Base-by-base conservation (phyloP, 2,329 filamentous ascomycete species). In the Ophiostoma australiae region DNA sequence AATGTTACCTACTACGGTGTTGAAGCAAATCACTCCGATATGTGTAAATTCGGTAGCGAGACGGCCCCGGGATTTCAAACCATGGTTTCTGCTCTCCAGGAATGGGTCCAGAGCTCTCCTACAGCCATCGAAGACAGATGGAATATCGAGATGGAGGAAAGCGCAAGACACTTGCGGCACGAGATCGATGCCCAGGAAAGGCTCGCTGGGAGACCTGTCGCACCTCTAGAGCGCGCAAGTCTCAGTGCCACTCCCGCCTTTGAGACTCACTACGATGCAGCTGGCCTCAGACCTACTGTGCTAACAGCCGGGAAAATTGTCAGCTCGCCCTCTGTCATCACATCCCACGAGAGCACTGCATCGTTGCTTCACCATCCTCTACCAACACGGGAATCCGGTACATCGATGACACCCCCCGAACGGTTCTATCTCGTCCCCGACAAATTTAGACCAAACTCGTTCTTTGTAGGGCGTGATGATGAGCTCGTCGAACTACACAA, bases 1-100 rank as follows among this genome's bases (percentile, higher is more conserved):
- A 90, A 90, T 41, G 90, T 91, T 0, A 88, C 86, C 61, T 89
- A 90, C 74, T 91, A 90, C 78, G 89, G 90, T n/a, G 91, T 92
- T 72, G 89, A 92, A 74, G 88, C 89, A 8, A 87, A 86, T n/a
- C 90, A 92, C 76, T 87, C 86, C 1, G 82, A 84, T 63, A 91
- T 92, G 87, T 91, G 89, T 81, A 92, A 91, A 76, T 92, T 91
- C 72, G 84, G 87, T 31, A 85, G 84, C 73, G 82, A 84, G 68
- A 86, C 83, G 73, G 85, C 90, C 0, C 89, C 90, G 0, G 91
- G 91, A 0, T 94, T 89, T 76, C 78, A 81, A 5, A 84, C 81
- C 13, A 78, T 87, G 17, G 80, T 84, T 1, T 82, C 80, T 1
- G 81, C 84, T 15, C 80, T 87, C 10, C 79, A 80, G 3, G 81